These are phyloP conservation scores for Backusella liffmaniae DNA, from an alignment of 192 early-diverging fungal genomes.

Conservation along the genomic window DNA sequence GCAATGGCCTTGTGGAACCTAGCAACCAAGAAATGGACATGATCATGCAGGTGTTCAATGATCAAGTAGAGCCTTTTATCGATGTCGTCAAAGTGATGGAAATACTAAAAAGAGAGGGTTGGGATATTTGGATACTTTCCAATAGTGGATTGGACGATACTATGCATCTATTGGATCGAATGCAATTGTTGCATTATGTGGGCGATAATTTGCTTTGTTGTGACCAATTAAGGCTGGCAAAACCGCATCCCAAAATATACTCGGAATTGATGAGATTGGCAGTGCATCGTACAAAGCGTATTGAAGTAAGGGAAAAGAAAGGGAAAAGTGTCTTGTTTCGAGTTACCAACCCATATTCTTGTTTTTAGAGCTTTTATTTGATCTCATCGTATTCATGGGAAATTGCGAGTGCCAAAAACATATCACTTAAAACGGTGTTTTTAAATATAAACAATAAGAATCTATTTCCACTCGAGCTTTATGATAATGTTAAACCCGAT, in stretches of 20 bases:
- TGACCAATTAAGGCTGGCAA: slow-evolving; percentile 28
- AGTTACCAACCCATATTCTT: neutral
- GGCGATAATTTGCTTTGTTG: slow-evolving; percentile 29
- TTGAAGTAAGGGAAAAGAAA: slow-evolving; percentile 25
- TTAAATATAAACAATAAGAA: slow-evolving; percentile 19
- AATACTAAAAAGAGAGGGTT: neutral
- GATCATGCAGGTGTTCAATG: neutral
- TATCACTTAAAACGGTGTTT: slow-evolving; percentile 21
- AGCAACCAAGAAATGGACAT: neutral
- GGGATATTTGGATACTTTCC: slow-evolving; percentile 36
- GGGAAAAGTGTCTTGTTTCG: too few species aligned
- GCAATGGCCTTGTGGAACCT: neutral
- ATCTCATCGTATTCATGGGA: slow-evolving; percentile 34
- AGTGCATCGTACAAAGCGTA: slow-evolving; percentile 25
- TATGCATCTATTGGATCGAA: neutral
- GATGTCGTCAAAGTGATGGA: neutral
- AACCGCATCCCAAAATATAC: slow-evolving; percentile 38
- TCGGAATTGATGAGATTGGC: slow-evolving; percentile 25
- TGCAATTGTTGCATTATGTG: neutral
- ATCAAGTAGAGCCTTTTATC: neutral
- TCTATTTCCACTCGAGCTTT: slow-evolving; percentile 12
- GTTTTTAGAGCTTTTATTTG: slow-evolving; percentile 34
- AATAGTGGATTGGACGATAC: slow-evolving; percentile 13
- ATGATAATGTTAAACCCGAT: slow-evolving; percentile 19
- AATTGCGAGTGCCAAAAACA: slow-evolving; percentile 31